phyloP scores from a whole-genome alignment of 2,329 filamentous ascomycete genomes.

The Blastomyces silverae region DNA sequence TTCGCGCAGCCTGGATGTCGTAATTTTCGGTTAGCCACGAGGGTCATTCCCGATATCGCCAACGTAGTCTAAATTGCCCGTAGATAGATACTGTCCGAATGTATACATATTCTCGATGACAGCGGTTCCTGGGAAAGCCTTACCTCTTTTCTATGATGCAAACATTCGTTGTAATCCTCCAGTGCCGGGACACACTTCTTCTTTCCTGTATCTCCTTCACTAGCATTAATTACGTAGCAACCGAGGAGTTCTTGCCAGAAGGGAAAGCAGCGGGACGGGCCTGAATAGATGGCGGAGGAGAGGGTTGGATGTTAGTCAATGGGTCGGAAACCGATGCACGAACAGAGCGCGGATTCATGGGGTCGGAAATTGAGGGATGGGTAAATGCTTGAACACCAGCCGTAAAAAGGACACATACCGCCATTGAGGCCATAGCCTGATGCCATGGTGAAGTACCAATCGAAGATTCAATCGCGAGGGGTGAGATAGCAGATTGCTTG shows the following conservation, averaged over 20 bases:
- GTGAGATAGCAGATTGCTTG: conserved; percentile 12
- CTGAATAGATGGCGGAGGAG: conserved; percentile 34
- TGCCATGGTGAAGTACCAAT: conserved; percentile 37
- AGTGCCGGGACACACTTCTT: conserved; percentile 77
- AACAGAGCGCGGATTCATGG: conserved; percentile 17
- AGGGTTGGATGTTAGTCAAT: conserved; percentile 19
- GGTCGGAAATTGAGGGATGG: conserved; percentile 20
- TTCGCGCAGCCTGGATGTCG: conserved; percentile 63
- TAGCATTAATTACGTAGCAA: conserved; percentile 94
- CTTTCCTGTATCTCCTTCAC: conserved; percentile 71
- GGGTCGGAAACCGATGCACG: conserved; percentile 23
- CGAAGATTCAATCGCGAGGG: conserved; percentile 7
- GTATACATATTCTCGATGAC: neutral
- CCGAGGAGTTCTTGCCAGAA: conserved; percentile 99
- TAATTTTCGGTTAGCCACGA: neutral
- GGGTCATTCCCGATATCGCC: neutral
- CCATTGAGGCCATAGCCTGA: conserved; percentile 51
- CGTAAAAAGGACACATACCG: conserved; percentile 35
- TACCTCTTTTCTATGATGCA: conserved; percentile 99
- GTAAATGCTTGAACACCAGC: conserved; percentile 17
- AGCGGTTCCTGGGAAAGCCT: conserved; percentile 26
- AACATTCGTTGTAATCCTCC: conserved; percentile 97
- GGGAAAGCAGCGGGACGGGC: conserved; percentile 81
- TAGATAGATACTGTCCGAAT: neutral
- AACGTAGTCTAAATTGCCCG: neutral